phyloP scores from a whole-genome alignment of 148 eudicot genomes.

The Rhododendron vialii region DNA sequence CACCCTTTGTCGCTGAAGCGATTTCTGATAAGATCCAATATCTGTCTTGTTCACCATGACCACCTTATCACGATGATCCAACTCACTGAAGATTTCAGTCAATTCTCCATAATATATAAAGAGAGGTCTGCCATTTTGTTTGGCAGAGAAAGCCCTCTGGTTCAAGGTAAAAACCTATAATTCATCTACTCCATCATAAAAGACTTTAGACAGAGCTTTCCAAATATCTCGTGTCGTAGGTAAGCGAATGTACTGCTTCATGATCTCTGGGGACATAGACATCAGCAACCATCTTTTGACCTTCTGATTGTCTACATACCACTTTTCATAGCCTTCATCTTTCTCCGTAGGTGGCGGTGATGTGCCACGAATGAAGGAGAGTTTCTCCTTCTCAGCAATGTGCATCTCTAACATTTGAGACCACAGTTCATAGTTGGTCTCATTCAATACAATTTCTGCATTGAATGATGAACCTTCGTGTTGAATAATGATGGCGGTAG shows the following conservation, averaged over 20 bases:
- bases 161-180: background rate
- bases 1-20: background rate
- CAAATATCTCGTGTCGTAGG: background rate
- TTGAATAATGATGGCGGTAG: background rate
- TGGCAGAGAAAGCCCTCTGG: background rate
- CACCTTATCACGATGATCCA: background rate
- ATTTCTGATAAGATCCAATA: background rate
- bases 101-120: background rate
- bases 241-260: background rate
- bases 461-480: background rate
- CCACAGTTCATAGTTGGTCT: background rate
- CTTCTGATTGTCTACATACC: background rate
- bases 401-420: background rate
- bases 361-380: background rate
- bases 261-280: background rate
- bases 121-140: background rate
- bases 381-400: background rate
- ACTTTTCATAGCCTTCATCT: background rate
- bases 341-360: background rate
- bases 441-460: background rate
- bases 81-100: background rate
- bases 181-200: background rate
- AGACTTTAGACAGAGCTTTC: background rate
- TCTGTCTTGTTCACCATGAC: background rate
- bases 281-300: background rate